Conservation (phyloP, 225 moss, liverwort and hornwort genomes). For the Physcomitrium patens region DNA sequence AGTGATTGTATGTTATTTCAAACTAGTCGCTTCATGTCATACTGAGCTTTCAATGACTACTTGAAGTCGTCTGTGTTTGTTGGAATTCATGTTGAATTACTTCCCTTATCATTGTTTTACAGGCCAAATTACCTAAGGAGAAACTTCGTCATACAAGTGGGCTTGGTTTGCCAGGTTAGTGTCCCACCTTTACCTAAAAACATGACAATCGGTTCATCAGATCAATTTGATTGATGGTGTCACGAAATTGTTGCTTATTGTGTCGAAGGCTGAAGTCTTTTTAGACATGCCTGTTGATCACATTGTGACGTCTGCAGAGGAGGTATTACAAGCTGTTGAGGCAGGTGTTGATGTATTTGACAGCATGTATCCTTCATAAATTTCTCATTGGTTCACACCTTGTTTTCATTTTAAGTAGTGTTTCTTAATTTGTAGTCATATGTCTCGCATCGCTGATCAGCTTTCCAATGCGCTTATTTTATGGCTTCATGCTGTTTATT, state of each 20-base stretch:
- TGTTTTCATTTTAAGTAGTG: neutral
- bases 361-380: conserved; percentile 74
- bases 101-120: conserved; percentile 20
- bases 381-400: neutral
- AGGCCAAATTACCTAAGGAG: conserved; percentile 74
- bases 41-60: conserved; percentile 14
- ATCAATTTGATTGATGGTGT: neutral
- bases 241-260: neutral
- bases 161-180: conserved; percentile 93
- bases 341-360: conserved; percentile 86
- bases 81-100: conserved; percentile 11
- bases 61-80: conserved; percentile 14
- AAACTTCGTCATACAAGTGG: conserved; percentile 93
- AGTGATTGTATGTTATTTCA: conserved; percentile 62
- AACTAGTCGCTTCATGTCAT: conserved; percentile 1
- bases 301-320: conserved; percentile 60
- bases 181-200: neutral
- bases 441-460: neutral
- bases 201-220: neutral
- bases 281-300: conserved; percentile 18
- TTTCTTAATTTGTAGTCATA: conserved; percentile 9
- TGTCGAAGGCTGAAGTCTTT: neutral
- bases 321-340: conserved; percentile 84
- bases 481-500: neutral
- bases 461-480: conserved; percentile 9